Percentiles rank a stretch among this genome's conserved stretches.
These are phyloP conservation scores for Beta macrorhiza DNA, from an alignment of 179 eudicot genomes.

Conservation along the genomic window DNA sequence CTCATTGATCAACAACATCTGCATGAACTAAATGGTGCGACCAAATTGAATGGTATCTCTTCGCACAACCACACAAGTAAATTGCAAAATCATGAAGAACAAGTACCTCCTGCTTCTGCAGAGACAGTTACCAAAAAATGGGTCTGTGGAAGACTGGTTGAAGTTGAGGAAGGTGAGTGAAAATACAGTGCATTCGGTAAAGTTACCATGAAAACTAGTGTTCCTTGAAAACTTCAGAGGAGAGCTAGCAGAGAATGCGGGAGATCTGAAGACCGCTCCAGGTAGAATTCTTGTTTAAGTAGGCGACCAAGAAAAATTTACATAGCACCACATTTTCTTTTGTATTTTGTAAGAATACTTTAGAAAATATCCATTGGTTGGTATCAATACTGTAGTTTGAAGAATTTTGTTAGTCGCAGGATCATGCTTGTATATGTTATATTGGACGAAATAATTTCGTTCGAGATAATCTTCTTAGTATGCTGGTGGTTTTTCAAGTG, in stretches of 20 bases:
- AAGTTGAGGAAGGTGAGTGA: slow-evolving; percentile 47
- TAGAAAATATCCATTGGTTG: slow-evolving; percentile 11
- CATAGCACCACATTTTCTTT: slow-evolving; percentile 1
- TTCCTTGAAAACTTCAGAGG: not conserved
- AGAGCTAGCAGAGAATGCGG: slow-evolving; percentile 4
- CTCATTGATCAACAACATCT: slow-evolving; percentile 16
- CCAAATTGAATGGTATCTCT: slow-evolving; percentile 22
- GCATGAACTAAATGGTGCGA: slow-evolving; percentile 32
- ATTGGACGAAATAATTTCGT: slow-evolving; percentile 8
- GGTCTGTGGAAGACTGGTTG: slow-evolving; percentile 87
- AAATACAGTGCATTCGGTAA: not conserved
- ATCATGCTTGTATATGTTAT: slow-evolving; percentile 17
- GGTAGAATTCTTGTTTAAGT: not conserved
- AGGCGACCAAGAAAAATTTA: slow-evolving; percentile 1
- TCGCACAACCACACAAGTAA: slow-evolving; percentile 28
- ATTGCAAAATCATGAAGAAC: slow-evolving; percentile 23
- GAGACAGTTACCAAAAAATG: slow-evolving; percentile 54
- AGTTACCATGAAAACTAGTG: not conserved
- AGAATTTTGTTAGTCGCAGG: slow-evolving; percentile 18
- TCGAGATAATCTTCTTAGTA: not conserved
- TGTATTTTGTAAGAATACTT: not conserved
- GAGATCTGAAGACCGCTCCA: not conserved
- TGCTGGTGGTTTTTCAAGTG: not conserved
- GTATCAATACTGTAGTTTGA: not conserved
- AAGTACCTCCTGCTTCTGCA: slow-evolving; percentile 22